Base-by-base conservation (phyloP, 768 basidiomycete genomes). In the Podaxis mareebaensis region DNA sequence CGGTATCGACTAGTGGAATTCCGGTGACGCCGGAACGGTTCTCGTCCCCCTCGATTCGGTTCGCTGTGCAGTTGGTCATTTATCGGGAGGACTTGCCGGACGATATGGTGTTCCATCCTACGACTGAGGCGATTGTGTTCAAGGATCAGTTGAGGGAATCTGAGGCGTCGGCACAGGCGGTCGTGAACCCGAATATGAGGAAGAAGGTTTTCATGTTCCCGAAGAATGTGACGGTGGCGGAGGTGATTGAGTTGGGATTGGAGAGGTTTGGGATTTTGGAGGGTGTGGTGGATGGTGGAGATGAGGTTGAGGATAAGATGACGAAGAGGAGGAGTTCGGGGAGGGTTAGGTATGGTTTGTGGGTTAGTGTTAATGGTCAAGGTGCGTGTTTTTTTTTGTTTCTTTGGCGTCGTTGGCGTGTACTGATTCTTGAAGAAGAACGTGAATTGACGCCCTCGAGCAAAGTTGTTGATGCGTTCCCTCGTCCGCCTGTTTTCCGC, bases 211-310 rank as follows among this genome's bases (percentile, higher is more conserved):
- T 99, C 73, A 85, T 92, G 65, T 90, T 99, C 76, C 93, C 96
- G 1, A 91, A 93, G 75, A 99, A 97, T 69, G 89, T 92, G 39
- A 99, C 94, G 0, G 97, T 98, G 3, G 93, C 95, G 0, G 97
- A 99, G 75, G 95, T 96, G 13, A 94, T 97, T 42, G 97, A 99
- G 74, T 80, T 92, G 40, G 92, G 90, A 4, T 72, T 99, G 66
- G 97, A 98, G 71, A 78, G 95, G 63, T 98, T 99, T 71, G 97
- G 97, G 2, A 97, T 99, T 61, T 79, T 85, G 39, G 96, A 97
- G 42, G 97, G 96, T n/a, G 95, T 99, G 1, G 96, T 99, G 2
- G 96, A 98, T 73, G 97, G 97, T 2, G 97, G 97, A 1, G 97
- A 99, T 73, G 96, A 98, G 70, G 85, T 99, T 1, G 97, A 99